Percentiles rank a stretch among this genome's conserved stretches.
phyloP scores from a whole-genome alignment of 1,284 basidiomycete genomes.

The Vanrija humicola region DNA sequence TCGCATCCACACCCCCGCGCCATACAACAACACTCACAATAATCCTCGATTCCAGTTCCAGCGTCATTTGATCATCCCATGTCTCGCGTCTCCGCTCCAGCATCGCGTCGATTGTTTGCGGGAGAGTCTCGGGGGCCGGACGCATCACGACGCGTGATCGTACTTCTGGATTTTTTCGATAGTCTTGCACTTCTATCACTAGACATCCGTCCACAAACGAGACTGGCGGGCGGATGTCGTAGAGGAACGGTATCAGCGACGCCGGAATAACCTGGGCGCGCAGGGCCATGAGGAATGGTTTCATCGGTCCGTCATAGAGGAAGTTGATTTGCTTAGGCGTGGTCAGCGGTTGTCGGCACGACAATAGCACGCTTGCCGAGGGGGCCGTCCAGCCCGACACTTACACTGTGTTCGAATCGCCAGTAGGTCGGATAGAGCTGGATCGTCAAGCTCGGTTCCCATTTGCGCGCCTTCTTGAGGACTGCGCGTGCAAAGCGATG shows the following conservation, averaged over 20 bases:
- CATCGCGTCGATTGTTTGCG: constrained; percentile 46
- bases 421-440: constrained; percentile 46
- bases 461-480: constrained; percentile 49
- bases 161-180: constrained; percentile 32
- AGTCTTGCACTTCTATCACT: constrained; percentile 49
- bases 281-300: constrained; percentile 48
- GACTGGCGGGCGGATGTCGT: constrained; percentile 43
- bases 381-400: constrained; percentile 10
- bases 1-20: too few relatives aligned
- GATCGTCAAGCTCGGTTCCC: constrained; percentile 46
- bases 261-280: constrained; percentile 48
- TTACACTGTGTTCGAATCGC: constrained; percentile 46
- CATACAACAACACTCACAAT: constrained; percentile 45
- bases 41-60: constrained; percentile 48
- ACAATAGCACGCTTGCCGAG: not conserved
- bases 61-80: constrained; percentile 44
- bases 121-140: constrained; percentile 45
- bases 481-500: constrained; percentile 47
- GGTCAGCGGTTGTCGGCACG: not conserved
- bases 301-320: constrained; percentile 49
- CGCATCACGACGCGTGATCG: constrained; percentile 47
- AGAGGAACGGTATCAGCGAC: constrained; percentile 45
- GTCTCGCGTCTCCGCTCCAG: constrained; percentile 38
- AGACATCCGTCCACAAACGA: constrained; percentile 50
- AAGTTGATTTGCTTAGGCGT: constrained; percentile 35